These are phyloP conservation scores for Sarcodon aspratus DNA, from an alignment of 768 basidiomycete genomes.

Conservation along the genomic window DNA sequence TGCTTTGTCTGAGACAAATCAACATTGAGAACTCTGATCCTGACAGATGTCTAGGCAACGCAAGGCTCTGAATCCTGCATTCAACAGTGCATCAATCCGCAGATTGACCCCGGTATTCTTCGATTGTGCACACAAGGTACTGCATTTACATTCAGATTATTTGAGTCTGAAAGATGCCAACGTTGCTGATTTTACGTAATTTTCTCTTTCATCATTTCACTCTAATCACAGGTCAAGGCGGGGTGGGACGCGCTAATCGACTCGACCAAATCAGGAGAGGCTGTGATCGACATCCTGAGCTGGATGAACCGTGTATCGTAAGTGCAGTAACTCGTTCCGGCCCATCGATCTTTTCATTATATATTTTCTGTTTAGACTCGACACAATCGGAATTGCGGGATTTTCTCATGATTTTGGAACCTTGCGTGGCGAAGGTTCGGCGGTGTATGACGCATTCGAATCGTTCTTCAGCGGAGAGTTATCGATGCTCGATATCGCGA, in stretches of 20 bases:
- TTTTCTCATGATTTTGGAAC: conserved; percentile 48
- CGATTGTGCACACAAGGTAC: conserved; percentile 39
- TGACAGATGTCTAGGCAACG: conserved; percentile 24
- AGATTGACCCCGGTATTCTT: conserved; percentile 34
- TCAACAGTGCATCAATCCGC: conserved; percentile 39
- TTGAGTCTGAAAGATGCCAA: no score
- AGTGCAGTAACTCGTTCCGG: conserved; percentile 1
- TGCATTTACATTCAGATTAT: background rate
- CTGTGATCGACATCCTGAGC: conserved; percentile 33
- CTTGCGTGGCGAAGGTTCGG: conserved; percentile 33
- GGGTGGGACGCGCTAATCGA: conserved; percentile 19
- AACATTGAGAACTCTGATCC: no score
- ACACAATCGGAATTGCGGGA: conserved; percentile 46
- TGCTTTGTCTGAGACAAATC: conserved; percentile 2
- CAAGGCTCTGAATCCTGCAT: conserved; percentile 38
- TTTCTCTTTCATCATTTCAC: background rate
- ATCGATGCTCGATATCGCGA: conserved; percentile 3
- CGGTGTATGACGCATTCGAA: conserved; percentile 19
- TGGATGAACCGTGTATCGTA: conserved; percentile 39
- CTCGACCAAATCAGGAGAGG: conserved; percentile 9
- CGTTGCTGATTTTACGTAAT: no score
- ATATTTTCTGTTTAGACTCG: conserved; percentile 27
- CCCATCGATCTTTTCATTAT: conserved; percentile 13
- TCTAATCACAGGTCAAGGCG: conserved; percentile 20
- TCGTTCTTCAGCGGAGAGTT: conserved; percentile 8